These are phyloP conservation scores for Hsuehochloa calcarea DNA, from an alignment of 176 grass and related monocot species.

Conservation along the genomic window DNA sequence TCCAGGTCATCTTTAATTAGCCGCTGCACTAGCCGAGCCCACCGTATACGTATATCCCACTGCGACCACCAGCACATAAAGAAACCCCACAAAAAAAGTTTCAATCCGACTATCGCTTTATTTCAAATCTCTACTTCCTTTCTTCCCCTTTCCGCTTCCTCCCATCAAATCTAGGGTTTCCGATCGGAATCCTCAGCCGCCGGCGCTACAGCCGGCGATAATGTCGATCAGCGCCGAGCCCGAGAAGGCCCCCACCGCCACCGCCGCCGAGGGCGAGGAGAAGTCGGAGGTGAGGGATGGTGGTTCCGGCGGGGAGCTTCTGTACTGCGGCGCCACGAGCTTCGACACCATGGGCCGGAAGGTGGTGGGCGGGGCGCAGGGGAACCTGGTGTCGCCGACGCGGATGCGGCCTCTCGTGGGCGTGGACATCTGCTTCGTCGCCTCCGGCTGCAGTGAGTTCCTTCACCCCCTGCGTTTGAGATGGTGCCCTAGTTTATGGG, in stretches of 20 bases:
- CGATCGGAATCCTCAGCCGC: slow-evolving; percentile 39
- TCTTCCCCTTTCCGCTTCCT: slow-evolving; percentile 35
- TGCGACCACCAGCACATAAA: slow-evolving; percentile 12
- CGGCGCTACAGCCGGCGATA: slow-evolving; percentile 23
- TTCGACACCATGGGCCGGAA: slow-evolving; percentile 75
- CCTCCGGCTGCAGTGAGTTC: slow-evolving; percentile 76
- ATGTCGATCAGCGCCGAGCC: slow-evolving; percentile 56
- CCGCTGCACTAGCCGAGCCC: slow-evolving; percentile 8
- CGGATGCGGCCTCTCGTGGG: slow-evolving; percentile 74
- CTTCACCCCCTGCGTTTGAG: neutral
- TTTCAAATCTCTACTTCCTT: slow-evolving; percentile 35
- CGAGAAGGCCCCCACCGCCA: slow-evolving; percentile 31
- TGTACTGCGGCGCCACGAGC: slow-evolving; percentile 80
- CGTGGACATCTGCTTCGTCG: slow-evolving; percentile 83
- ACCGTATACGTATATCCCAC: slow-evolving; percentile 11
- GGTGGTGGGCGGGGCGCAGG: slow-evolving; percentile 29
- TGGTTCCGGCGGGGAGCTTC: slow-evolving; percentile 56
- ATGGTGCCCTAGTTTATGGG: neutral
- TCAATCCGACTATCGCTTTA: slow-evolving; percentile 10
- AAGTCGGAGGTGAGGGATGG: slow-evolving; percentile 31
- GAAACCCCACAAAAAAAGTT: neutral
- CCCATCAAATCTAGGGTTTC: slow-evolving; percentile 57
- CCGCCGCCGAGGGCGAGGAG: slow-evolving; percentile 26
- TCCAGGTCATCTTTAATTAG: neutral
- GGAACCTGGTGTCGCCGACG: slow-evolving; percentile 74